phyloP scores from a whole-genome alignment of 495 filamentous ascomycete species.

The Xylaria castorea region DNA sequence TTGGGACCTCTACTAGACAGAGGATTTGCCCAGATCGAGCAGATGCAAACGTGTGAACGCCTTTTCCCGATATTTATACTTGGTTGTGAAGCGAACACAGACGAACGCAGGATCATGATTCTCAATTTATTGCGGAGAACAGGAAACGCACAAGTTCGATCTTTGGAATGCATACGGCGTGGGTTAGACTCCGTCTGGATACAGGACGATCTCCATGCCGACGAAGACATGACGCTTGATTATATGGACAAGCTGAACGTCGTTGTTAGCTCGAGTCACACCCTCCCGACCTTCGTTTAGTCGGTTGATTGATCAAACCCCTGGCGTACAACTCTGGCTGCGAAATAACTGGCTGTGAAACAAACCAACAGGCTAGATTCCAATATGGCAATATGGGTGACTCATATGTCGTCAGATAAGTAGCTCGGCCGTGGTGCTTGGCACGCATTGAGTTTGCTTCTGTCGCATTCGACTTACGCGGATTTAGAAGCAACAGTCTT shows the following conservation, averaged over 20 bases:
- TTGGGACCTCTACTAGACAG: conserved; percentile 34
- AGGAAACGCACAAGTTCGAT: conserved; percentile 34
- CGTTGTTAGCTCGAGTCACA: conserved; percentile 40
- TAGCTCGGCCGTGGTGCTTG: neutral
- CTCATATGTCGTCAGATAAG: neutral
- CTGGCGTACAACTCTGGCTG: neutral
- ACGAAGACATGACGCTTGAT: conserved; percentile 29
- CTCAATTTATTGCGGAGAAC: conserved; percentile 43
- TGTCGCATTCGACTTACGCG: neutral
- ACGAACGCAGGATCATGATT: conserved; percentile 42
- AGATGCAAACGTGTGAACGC: conserved; percentile 37
- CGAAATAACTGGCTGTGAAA: neutral
- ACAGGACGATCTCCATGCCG: conserved; percentile 46
- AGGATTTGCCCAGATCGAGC: conserved; percentile 34
- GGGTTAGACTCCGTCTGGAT: conserved; percentile 46
- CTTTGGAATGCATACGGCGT: conserved; percentile 36
- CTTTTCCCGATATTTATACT: conserved; percentile 49
- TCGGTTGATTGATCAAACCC: neutral
- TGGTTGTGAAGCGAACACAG: conserved; percentile 47
- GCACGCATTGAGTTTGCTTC: neutral
- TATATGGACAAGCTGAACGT: conserved; percentile 42
- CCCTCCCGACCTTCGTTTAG: conserved; percentile 41
- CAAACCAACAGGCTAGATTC: neutral
- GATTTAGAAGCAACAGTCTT: neutral
- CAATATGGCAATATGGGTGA: neutral